Conservation (phyloP, 2,329 filamentous ascomycete species). For the Fusarium pseudocircinatum region DNA sequence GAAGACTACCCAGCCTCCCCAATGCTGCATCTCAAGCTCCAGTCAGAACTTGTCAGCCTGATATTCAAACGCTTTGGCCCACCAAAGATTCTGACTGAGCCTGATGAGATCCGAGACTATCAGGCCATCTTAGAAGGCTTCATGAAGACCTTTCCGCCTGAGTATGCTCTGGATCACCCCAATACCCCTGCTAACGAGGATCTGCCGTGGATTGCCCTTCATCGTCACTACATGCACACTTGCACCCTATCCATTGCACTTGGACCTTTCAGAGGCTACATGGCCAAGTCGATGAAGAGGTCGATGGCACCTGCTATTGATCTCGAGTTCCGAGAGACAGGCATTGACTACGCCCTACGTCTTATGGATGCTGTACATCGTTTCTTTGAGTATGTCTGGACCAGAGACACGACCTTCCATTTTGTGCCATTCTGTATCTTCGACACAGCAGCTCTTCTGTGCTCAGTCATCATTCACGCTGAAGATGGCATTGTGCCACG, state of each 20-base stretch:
- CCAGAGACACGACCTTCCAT: conserved; percentile 20
- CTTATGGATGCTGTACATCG: conserved; percentile 8
- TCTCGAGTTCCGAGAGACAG: conserved; percentile 2
- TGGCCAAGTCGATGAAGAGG: conserved; percentile 12
- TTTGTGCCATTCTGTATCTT: conserved; percentile 22
- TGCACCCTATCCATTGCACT: conserved; percentile 16
- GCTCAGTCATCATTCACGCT: conserved; percentile 16
- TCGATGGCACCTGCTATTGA: background rate
- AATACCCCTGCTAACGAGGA: conserved; percentile 4
- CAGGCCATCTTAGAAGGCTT: conserved; percentile 4
- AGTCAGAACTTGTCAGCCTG: conserved; percentile 14
- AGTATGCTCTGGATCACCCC: conserved; percentile 17
- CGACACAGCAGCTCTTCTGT: conserved; percentile 10
- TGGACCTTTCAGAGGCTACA: conserved; percentile 10
- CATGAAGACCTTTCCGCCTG: conserved; percentile 10
- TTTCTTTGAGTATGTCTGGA: conserved; percentile 25
- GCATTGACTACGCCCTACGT: conserved; percentile 12
- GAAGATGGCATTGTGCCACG: background rate
- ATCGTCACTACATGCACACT: conserved; percentile 23
- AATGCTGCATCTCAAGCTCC: conserved; percentile 23
- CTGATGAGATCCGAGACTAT: conserved; percentile 10
- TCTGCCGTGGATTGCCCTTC: conserved; percentile 13
- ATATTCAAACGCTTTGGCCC: conserved; percentile 18
- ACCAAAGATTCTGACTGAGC: background rate
- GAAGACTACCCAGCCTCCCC: conserved; percentile 20